Base-by-base conservation (phyloP, 352 stramenopile species). In the Pythium periplocum region DNA sequence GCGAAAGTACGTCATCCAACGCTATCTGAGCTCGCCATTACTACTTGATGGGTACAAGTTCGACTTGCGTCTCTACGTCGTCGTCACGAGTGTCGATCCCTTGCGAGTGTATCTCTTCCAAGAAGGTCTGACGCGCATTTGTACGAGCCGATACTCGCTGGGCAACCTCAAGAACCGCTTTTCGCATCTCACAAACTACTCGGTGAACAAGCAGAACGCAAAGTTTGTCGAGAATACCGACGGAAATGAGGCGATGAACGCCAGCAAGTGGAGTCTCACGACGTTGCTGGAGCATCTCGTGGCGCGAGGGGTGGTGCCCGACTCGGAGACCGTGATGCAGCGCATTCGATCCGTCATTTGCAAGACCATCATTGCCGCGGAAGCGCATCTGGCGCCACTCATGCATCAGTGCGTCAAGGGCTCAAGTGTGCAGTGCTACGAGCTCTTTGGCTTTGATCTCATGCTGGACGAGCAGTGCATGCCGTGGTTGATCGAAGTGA, bases 41-140 rank as follows among this genome's bases (percentile, higher is more conserved):
- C 61, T 94, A 2, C 70, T 96, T 33, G 78, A 87, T 34, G 75
- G 83, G n/a, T 87, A 78, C 68, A 97, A 97, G 60, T 96, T 97
- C 49, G 89, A 96, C 53, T 60, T 97, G 30, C 72, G 89, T 7
- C 53, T 97, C 44, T 97, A 97, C 61, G 84, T 96, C 2, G 46
- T 96, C 4, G 83, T 95, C 35, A 96, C 87, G n/a, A 87, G 72
- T 44, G 61, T 95, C 37, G 83, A 95, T 48, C 87, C 87, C 11
- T 59, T 96, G 44, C 72, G 86, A 31, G 80, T 92, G 45, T 96
- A 96, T 50, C 50, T 94, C 8, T 96, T 93, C 55, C 49, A 90
- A 17, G 85, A 96, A 56, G 87, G 87, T 1, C 77, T 96, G 33
- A 75, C 77, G 9, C 72, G 86, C 10, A 95, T 96, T 53, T 92